Percentiles rank a stretch among this genome's conserved stretches.
Evolutionary conservation across 495 filamentous ascomycete species (phyloP).

Genomic region (Clavariopsis aquatica): DNA sequence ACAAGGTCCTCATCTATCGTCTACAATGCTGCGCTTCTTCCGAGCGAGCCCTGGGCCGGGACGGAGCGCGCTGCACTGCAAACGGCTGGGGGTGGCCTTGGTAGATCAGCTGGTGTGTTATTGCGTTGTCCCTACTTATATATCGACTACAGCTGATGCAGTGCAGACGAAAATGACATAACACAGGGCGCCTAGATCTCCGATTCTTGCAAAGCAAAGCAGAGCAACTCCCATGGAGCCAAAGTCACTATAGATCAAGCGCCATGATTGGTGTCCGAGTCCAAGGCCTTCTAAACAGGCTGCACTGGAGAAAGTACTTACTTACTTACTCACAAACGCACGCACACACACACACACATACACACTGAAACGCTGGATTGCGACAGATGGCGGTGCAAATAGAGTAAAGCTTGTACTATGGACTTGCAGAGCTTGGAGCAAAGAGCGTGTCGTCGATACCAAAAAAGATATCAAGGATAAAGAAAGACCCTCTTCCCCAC

Average conservation of each 20-base stretch:
- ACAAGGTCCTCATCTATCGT: neutral
- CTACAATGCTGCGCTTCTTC: neutral
- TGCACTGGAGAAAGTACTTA: no score
- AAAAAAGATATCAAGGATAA: no score
- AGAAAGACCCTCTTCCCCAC: no score
- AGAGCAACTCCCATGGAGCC: neutral
- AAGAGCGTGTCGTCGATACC: no score
- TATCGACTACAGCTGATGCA: neutral
- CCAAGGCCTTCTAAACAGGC: neutral
- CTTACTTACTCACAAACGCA: no score
- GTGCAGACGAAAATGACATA: neutral
- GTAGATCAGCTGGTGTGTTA: neutral
- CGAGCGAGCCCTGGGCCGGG: neutral
- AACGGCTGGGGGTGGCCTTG: neutral
- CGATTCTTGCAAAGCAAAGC: neutral
- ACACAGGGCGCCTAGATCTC: neutral
- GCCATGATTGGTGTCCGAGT: neutral
- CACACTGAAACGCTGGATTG: no score
- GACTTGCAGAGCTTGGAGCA: no score
- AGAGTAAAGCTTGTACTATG: no score
- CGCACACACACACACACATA: conserved; percentile 5
- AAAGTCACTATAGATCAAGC: neutral
- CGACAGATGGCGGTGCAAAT: no score
- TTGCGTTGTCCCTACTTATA: neutral
- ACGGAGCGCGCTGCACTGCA: no score